A percentile compares a stretch with the other conserved stretches of the same genome.
These are phyloP conservation scores for Lipomyces sp. DNA, from an alignment of 805 yeast genomes.

Conservation along the genomic window DNA sequence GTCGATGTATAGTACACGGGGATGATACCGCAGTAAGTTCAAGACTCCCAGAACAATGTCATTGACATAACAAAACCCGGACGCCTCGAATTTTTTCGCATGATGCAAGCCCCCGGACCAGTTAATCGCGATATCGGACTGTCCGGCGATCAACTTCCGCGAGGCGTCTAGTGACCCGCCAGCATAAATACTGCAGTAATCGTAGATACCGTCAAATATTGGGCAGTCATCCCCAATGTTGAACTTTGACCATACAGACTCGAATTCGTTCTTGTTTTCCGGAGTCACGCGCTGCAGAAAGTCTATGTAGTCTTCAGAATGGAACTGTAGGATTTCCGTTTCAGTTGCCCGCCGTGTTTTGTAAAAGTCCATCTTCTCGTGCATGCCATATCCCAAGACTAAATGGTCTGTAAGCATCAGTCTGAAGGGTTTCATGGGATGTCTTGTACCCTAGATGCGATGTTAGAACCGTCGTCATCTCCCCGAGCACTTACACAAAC, in stretches of 20 bases:
- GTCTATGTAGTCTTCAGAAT: slow-evolving; percentile 79
- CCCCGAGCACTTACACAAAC: background rate
- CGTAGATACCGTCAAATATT: slow-evolving; percentile 73
- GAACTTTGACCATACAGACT: slow-evolving; percentile 54
- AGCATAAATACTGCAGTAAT: slow-evolving; percentile 73
- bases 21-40: slow-evolving; percentile 73
- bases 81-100: slow-evolving; percentile 85
- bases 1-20: slow-evolving; percentile 82
- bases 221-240: slow-evolving; percentile 92
- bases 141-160: slow-evolving; percentile 72
- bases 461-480: background rate
- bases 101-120: slow-evolving; percentile 94
- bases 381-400: slow-evolving; percentile 77
- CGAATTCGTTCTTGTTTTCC: slow-evolving; percentile 23
- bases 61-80: slow-evolving; percentile 87
- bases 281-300: slow-evolving; percentile 51
- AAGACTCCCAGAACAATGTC: slow-evolving; percentile 84
- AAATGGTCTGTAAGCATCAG: slow-evolving; percentile 90
- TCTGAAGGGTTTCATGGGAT: slow-evolving; percentile 98
- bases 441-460: slow-evolving; percentile 62
- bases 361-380: slow-evolving; percentile 87
- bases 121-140: slow-evolving; percentile 87
- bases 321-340: slow-evolving; percentile 77
- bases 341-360: slow-evolving; percentile 77
- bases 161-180: slow-evolving; percentile 93